Evolutionary conservation across 352 stramenopile genomes (phyloP).

Genomic region (Phytophthora constricta): DNA sequence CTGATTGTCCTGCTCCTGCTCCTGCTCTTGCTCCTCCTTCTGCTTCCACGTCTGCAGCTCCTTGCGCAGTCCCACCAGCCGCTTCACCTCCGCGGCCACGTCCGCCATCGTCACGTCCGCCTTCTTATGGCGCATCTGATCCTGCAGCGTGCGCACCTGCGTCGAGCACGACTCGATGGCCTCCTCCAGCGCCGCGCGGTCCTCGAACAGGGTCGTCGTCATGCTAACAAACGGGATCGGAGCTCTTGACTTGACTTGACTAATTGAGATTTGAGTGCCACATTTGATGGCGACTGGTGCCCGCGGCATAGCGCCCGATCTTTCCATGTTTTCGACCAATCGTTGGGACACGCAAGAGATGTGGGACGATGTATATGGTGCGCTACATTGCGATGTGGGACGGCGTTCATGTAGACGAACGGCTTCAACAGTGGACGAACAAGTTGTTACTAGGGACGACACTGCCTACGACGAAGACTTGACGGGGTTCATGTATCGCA

Average conservation of each 20-base stretch:
- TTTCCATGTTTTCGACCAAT: too few relatives aligned
- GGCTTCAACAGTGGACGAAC: too few relatives aligned
- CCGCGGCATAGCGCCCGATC: too few relatives aligned
- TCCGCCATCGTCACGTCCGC: slow-evolving; percentile 50
- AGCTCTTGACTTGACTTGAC: not conserved
- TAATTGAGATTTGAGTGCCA: too few relatives aligned
- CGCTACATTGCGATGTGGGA: too few relatives aligned
- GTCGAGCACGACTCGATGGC: slow-evolving; percentile 63
- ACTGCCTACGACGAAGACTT: not conserved
- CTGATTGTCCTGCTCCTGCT: slow-evolving; percentile 27
- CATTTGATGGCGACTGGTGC: too few relatives aligned
- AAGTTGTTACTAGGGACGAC: too few relatives aligned
- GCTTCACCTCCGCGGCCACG: slow-evolving; percentile 62
- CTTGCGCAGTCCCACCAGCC: slow-evolving; percentile 71
- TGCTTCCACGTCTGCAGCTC: slow-evolving; percentile 66
- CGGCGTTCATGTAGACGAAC: too few relatives aligned
- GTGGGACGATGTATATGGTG: too few relatives aligned
- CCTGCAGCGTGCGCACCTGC: slow-evolving; percentile 65
- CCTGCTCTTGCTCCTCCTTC: slow-evolving; percentile 26
- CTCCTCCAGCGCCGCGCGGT: slow-evolving; percentile 48
- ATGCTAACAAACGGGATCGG: not conserved
- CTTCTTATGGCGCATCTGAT: slow-evolving; percentile 53
- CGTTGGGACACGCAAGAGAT: too few relatives aligned
- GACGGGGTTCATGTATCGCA: slow-evolving; percentile 56
- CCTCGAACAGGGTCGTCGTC: slow-evolving; percentile 56